These are phyloP conservation scores for Eutrema salsugineum DNA, from an alignment of 441 rosid species.

Conservation along the genomic window DNA sequence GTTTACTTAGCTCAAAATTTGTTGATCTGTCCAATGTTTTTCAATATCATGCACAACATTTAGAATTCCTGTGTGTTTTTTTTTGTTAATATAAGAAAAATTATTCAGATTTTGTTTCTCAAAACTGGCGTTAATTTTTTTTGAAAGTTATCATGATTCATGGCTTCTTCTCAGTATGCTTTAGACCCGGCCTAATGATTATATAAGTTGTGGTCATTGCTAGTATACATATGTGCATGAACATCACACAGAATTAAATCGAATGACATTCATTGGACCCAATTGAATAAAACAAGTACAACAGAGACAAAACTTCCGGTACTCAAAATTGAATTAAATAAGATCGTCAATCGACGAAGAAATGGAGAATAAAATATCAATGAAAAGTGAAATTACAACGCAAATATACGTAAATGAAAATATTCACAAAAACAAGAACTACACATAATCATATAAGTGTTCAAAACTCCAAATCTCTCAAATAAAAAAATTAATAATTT, in stretches of 20 bases:
- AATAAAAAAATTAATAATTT: constrained; percentile 11
- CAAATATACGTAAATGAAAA: not conserved
- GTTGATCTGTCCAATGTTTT: too few species aligned
- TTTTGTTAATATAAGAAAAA: not conserved
- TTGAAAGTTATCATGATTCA: not conserved
- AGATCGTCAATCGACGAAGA: not conserved
- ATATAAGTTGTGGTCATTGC: not conserved
- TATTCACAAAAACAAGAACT: not conserved
- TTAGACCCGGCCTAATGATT: not conserved
- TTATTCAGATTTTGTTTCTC: too few species aligned
- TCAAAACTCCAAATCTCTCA: constrained; percentile 26
- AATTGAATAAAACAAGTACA: constrained; percentile 24
- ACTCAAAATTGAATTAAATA: constrained; percentile 7
- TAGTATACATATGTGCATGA: constrained; percentile 16
- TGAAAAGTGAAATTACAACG: not conserved
- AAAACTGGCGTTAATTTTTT: too few species aligned
- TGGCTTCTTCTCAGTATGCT: not conserved
- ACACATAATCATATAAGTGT: constrained; percentile 3
- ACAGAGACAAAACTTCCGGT: constrained; percentile 23
- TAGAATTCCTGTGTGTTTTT: not conserved
- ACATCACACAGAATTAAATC: constrained; percentile 17
- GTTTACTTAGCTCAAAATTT: not conserved
- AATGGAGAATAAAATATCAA: not conserved
- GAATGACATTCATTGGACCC: constrained; percentile 26
- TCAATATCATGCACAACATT: too few species aligned